Evolutionary conservation across 805 yeast species (phyloP), one percentile per base, ranked within the genome.

Genomic region (Clavispora phyllophila): DNA sequence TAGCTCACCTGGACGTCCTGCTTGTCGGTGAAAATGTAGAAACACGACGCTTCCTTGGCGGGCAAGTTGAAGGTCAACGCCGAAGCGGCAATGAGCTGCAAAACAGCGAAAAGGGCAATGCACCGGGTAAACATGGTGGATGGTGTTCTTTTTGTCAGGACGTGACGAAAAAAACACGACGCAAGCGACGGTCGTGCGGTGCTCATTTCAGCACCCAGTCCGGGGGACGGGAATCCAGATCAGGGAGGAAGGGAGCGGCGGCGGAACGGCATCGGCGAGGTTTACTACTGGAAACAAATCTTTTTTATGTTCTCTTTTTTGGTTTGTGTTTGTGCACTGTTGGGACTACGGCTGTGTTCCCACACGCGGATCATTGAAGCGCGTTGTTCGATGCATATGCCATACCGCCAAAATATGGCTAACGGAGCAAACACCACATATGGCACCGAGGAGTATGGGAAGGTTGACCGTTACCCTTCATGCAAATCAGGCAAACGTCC

Each of bases 21-120:
- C 46, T 74, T 68, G 40, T 75, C 75, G 43, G 88, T 84, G 60
- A 81, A 77, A 25, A 82, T 75, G 63, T 82, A 86, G 65, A 72
- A 86, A 60, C 96, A 87, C 39, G 80, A 66, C 45, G 72, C 70
- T 44, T 83, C 93, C 53, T 81, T 83, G 12, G 96, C 87, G n/a
- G 82, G 82, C 46, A 87, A 71, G 19, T 73, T 72, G 55, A 86
- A 82, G 0, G 93, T 86, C 57, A 87, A 68, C 10, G 95, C 87
- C 1, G 84, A 66, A 14, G 69, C 73, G 38, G 54, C 56, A 5
- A 72, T 72, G 31, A 61, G 49, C 47, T 62, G 60, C 28, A 60
- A 35, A 25, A 61, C 41, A 9, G 58, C 61, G 45, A 63, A 43
- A 15, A 62, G 42, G 31, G 50, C 48, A 29, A 57, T 38, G 40